Conservation (phyloP, 129 eudicot species). For the Tagetes erecta region DNA sequence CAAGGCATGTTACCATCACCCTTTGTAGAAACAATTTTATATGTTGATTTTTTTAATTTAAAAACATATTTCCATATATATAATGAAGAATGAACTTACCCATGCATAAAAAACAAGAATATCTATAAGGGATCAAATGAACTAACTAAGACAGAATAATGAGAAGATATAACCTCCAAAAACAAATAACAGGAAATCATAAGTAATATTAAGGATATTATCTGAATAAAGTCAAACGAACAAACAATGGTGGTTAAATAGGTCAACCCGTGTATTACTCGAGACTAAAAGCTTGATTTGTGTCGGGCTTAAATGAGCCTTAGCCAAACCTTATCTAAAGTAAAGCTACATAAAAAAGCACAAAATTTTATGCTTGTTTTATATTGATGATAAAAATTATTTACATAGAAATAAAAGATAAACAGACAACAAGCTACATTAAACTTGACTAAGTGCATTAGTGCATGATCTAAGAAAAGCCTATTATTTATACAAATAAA, state of each 20-base stretch:
- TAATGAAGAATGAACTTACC: not conserved
- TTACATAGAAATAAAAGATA: too few species aligned
- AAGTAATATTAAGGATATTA: constrained; percentile 5
- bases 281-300: not conserved
- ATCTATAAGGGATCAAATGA: constrained; percentile 25
- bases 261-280: not conserved
- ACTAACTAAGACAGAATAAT: constrained; percentile 8
- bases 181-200: constrained; percentile 15
- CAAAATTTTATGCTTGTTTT: too few species aligned
- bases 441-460: too few species aligned
- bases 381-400: too few species aligned
- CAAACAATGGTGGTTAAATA: not conserved
- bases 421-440: too few species aligned
- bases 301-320: not conserved
- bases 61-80: constrained; percentile 11
- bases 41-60: not conserved
- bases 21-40: not conserved
- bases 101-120: constrained; percentile 9
- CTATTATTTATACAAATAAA: too few species aligned
- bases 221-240: constrained; percentile 11
- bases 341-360: too few species aligned
- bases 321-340: not conserved
- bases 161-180: not conserved
- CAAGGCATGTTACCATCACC: not conserved
- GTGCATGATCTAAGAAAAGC: not conserved